Percentiles rank a stretch among this genome's conserved stretches.
Evolutionary conservation across 768 basidiomycete genomes (phyloP).

Genomic region (Omphalotus guepiniiformis): DNA sequence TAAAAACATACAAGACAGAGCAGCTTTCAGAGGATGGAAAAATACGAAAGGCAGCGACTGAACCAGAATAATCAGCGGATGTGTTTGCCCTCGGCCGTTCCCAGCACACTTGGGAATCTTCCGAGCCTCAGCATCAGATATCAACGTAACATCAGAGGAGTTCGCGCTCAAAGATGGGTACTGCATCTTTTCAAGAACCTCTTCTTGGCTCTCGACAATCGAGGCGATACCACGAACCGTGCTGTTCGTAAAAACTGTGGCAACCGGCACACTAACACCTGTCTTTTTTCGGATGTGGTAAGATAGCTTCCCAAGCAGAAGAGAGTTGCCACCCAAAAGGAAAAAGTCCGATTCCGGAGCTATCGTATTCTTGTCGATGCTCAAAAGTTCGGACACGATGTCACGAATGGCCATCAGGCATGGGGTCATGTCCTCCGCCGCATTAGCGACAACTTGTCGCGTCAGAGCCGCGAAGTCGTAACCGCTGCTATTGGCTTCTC

Average conservation of each 20-base stretch:
- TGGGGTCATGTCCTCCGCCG: slow-evolving; percentile 24
- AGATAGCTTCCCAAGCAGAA: slow-evolving; percentile 40
- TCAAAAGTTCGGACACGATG: slow-evolving; percentile 29
- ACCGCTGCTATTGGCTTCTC: slow-evolving; percentile 19
- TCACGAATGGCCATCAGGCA: slow-evolving; percentile 29
- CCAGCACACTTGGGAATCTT: background rate
- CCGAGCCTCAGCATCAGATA: background rate
- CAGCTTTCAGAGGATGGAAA: slow-evolving; percentile 41
- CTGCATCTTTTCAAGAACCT: background rate
- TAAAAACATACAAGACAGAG: slow-evolving; percentile 30
- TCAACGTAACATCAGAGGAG: slow-evolving; percentile 11
- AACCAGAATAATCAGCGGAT: slow-evolving; percentile 34
- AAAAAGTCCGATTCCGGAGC: slow-evolving; percentile 36
- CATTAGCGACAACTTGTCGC: slow-evolving; percentile 14
- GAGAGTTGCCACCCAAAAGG: slow-evolving; percentile 37
- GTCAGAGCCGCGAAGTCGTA: slow-evolving; percentile 29
- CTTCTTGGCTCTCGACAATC: slow-evolving; percentile 27
- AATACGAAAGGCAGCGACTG: slow-evolving; percentile 39
- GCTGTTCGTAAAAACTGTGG: slow-evolving; percentile 37
- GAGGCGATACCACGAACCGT: slow-evolving; percentile 37
- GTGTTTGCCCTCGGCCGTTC: slow-evolving; percentile 24
- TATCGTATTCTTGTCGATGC: slow-evolving; percentile 23
- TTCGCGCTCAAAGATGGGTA: background rate
- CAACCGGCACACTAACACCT: slow-evolving; percentile 32
- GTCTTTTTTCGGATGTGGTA: slow-evolving; percentile 35